phyloP scores from a whole-genome alignment of 192 early-diverging fungal genomes.

The Umbelopsis sp. region DNA sequence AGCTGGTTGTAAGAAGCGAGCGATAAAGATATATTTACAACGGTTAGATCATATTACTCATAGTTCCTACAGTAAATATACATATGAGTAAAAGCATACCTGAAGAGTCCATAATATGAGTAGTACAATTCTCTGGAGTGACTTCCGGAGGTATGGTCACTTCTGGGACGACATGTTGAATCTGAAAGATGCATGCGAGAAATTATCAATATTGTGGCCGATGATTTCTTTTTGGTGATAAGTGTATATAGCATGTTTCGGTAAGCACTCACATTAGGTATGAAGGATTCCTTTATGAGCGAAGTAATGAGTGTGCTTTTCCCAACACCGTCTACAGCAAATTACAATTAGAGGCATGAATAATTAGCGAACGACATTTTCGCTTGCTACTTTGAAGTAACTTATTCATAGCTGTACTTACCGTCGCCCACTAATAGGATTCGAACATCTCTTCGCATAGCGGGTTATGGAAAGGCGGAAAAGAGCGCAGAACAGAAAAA shows the following conservation, averaged over 20 bases:
- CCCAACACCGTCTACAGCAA: slow-evolving; percentile 80
- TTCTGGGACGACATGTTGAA: slow-evolving; percentile 98
- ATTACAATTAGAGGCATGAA: too few species aligned
- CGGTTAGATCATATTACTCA: too few species aligned
- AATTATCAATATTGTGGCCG: background rate
- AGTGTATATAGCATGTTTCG: background rate
- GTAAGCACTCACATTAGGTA: slow-evolving; percentile 75
- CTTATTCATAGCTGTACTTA: slow-evolving; percentile 35
- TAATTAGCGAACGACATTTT: too few species aligned
- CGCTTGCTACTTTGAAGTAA: too few species aligned
- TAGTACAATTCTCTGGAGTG: slow-evolving; percentile 94
- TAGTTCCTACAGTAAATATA: background rate
- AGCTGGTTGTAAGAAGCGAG: slow-evolving; percentile 47
- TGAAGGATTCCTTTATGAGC: slow-evolving; percentile 95
- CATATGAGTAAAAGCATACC: slow-evolving; percentile 43
- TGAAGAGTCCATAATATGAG: slow-evolving; percentile 97
- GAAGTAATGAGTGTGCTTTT: slow-evolving; percentile 97
- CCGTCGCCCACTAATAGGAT: slow-evolving; percentile 93
- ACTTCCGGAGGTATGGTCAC: slow-evolving; percentile 99
- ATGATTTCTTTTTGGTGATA: background rate
- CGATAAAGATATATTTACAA: background rate
- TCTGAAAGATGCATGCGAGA: slow-evolving; percentile 46
- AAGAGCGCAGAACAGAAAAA: background rate
- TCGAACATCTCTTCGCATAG: slow-evolving; percentile 86
- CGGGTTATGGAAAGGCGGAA: slow-evolving; percentile 18